Base-by-base conservation (phyloP, 768 basidiomycete genomes). In the Lactifluus hygrophoroides region DNA sequence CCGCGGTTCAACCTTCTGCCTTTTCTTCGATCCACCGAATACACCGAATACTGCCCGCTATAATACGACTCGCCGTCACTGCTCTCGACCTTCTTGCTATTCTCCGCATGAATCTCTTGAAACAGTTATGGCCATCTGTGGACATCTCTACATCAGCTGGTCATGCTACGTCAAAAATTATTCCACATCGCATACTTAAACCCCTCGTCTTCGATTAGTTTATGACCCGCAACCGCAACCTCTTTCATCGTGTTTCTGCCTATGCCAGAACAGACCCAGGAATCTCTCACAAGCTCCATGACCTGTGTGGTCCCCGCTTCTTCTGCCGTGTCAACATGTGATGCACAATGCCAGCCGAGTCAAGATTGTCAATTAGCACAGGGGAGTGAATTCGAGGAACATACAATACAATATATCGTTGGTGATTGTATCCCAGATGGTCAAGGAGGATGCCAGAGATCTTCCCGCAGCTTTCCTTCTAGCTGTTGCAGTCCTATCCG, bases 351-450 rank as follows among this genome's bases (percentile, higher is more conserved):
- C 2, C 40, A 47, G 2, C 23, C 6, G 14, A 23, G 0, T 16
- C 28, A 27, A 14, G 34, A 13, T 49, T n/a, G 47, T 46, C 61
- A 50, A 44, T 14, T 28, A 37, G 25, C 45, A 14, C 60, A 44
- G 30, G 51, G 19, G 7, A 14, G 51, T 21, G 50, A 43, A 8
- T 23, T 25, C 14, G 32, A 45, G 6, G 50, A 45, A 1, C 23
- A 19, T 17, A 5, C 32, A 19, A 32, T 47, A 27, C 42, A 48
- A 13, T 17, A 55, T 30, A 30, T 30, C 3, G 37, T 57, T n/a
- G 49, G 56, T 11, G 56, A 55, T n/a, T 46, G 56, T 38, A 54
- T 57, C n/a, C 52, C 56, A 27, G 55, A 61, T 19, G 52, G 48
- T 40, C 23, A 38, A 46, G 53, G 56, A 1, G 56, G 48, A 25